These are phyloP conservation scores for Halteria grandinella DNA, from an alignment of 73 alveolate genomes.

Conservation along the genomic window DNA sequence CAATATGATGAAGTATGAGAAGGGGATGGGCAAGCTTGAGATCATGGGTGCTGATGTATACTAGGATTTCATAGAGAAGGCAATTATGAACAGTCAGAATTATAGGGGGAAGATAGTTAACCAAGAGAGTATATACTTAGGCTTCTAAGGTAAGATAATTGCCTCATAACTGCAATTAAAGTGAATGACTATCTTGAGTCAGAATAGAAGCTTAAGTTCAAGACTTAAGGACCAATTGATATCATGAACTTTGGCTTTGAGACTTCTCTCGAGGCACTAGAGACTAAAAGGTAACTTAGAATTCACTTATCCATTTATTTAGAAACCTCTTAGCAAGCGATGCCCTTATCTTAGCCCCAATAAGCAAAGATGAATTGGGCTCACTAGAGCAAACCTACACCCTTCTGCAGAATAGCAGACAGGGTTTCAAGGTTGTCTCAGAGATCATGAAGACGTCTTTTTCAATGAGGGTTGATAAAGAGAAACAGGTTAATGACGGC, in stretches of 20 bases:
- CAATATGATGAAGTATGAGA: no score
- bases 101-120: not conserved
- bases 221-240: slow-evolving; percentile 10
- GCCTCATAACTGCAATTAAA: not conserved
- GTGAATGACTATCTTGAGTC: slow-evolving; percentile 1
- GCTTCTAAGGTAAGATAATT: slow-evolving; percentile 8
- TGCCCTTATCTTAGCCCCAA: slow-evolving; percentile 26
- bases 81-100: not conserved
- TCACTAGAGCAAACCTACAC: slow-evolving; percentile 21
- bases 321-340: not conserved
- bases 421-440: not conserved
- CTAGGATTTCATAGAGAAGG: slow-evolving; percentile 24
- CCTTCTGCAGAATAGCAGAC: not conserved
- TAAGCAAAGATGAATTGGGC: slow-evolving; percentile 4
- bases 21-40: no score
- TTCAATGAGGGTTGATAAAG: slow-evolving; percentile 33
- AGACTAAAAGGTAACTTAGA: slow-evolving; percentile 1
- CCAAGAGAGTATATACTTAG: not conserved
- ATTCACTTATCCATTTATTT: not conserved
- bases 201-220: not conserved
- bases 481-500: slow-evolving; percentile 10
- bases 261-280: slow-evolving; percentile 6
- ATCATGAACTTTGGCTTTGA: slow-evolving; percentile 39
- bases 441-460: slow-evolving; percentile 40
- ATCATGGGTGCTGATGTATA: slow-evolving; percentile 13